Evolutionary conservation across 2,329 filamentous ascomycete species (phyloP).

Genomic region (Penicillium sp.): DNA sequence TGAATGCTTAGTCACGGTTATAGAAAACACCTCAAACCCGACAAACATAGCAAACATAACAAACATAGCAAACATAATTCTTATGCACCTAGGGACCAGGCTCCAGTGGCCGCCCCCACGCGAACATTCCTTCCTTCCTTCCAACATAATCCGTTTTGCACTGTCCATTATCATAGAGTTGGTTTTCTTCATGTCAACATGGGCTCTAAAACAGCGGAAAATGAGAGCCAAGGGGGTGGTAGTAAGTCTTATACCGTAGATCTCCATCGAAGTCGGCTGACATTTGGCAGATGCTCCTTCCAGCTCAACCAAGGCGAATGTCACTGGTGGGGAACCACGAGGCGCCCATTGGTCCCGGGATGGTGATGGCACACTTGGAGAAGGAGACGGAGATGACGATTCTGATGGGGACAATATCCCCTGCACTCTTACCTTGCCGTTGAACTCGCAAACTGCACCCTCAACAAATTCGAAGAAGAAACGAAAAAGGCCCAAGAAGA

Average conservation of each 20-base stretch:
- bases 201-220: conserved; percentile 45
- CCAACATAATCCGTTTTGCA: not conserved
- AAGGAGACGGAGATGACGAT: conserved; percentile 27
- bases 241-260: conserved; percentile 26
- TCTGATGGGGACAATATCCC: conserved; percentile 16
- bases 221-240: conserved; percentile 35
- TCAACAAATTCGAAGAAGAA: conserved; percentile 44
- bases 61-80: too few relatives aligned
- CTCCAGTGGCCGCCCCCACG: too few relatives aligned
- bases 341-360: conserved; percentile 46
- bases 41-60: too few relatives aligned
- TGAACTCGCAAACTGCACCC: conserved; percentile 25
- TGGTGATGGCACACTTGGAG: conserved; percentile 46
- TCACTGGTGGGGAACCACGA: conserved; percentile 44
- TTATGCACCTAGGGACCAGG: too few relatives aligned
- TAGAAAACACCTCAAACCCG: too few relatives aligned
- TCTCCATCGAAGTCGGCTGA: conserved; percentile 8
- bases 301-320: conserved; percentile 24
- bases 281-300: conserved; percentile 23
- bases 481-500: conserved; percentile 51
- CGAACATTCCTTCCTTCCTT: not conserved
- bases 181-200: conserved; percentile 32
- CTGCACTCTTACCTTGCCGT: conserved; percentile 20
- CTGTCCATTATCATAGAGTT: not conserved
- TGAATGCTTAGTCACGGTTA: too few relatives aligned